Evolutionary conservation across 192 early-diverging fungal genomes (phyloP).

Genomic region (Coemansia sp.): DNA sequence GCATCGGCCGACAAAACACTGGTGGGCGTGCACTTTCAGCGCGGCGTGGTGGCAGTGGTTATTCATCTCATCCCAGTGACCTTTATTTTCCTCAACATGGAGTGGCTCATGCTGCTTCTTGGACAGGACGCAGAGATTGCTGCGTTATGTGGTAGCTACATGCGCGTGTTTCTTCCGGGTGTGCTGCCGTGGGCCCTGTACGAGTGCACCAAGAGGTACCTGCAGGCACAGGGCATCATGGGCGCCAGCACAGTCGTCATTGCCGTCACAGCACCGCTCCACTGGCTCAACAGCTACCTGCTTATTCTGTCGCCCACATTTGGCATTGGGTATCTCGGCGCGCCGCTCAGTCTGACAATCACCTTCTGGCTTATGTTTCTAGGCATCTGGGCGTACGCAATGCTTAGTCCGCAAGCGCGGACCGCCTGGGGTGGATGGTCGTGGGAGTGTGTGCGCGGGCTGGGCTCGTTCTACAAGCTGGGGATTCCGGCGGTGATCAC

Average conservation of each 20-base stretch:
- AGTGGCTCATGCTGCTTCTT: constrained; percentile 66
- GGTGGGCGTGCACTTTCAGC: constrained; percentile 70
- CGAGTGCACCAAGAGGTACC: constrained; percentile 79
- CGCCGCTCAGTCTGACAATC: constrained; percentile 72
- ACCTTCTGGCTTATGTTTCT: constrained; percentile 74
- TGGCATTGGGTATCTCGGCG: constrained; percentile 76
- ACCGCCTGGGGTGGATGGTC: constrained; percentile 86
- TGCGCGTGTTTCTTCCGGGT: constrained; percentile 67
- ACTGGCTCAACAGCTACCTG: constrained; percentile 73
- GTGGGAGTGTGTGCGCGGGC: constrained; percentile 60
- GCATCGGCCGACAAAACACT: constrained; percentile 61
- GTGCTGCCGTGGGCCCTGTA: constrained; percentile 74
- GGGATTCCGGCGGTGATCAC: constrained; percentile 81
- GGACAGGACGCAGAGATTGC: constrained; percentile 78
- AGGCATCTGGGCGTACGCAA: constrained; percentile 67
- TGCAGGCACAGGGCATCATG: constrained; percentile 87
- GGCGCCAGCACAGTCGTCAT: constrained; percentile 73
- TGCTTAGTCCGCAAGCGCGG: constrained; percentile 57
- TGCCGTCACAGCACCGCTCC: constrained; percentile 68
- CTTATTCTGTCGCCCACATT: constrained; percentile 71
- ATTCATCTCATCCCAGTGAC: constrained; percentile 74
- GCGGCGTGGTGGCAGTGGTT: constrained; percentile 73
- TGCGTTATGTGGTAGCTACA: constrained; percentile 59
- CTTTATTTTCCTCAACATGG: constrained; percentile 71
- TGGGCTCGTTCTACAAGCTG: constrained; percentile 64